Evolutionary conservation across 2,329 filamentous ascomycete species (phyloP).

Genomic region (Fusarium scirpi): DNA sequence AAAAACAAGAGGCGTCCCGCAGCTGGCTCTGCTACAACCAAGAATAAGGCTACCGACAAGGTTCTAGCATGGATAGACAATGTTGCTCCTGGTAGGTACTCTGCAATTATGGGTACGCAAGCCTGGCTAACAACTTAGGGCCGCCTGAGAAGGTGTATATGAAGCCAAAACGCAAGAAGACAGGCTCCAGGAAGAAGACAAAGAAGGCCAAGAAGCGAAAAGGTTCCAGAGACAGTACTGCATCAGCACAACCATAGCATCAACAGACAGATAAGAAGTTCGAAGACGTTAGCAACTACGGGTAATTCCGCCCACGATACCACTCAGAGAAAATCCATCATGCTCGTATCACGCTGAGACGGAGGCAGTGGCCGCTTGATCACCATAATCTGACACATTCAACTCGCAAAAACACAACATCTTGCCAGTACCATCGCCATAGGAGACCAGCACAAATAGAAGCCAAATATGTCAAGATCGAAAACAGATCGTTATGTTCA

Average conservation of each 20-base stretch:
- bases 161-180: neutral
- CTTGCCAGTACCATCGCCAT: neutral
- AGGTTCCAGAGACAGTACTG: neutral
- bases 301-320: fast-evolving
- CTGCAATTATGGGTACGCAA: too few species aligned
- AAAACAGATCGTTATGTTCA: constrained; percentile 20
- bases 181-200: neutral
- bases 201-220: neutral
- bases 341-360: neutral
- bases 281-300: neutral
- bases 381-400: neutral
- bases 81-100: neutral
- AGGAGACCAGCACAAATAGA: neutral
- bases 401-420: neutral
- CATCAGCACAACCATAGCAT: neutral
- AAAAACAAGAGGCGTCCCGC: neutral
- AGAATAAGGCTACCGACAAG: neutral
- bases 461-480: neutral
- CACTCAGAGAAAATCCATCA: neutral
- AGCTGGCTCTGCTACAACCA: neutral
- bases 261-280: too few species aligned
- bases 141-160: neutral
- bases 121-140: neutral
- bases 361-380: too few species aligned
- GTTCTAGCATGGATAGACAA: constrained; percentile 3